Conservation (phyloP, 2,329 filamentous ascomycete species). For the Colletotrichum tropicicola region DNA sequence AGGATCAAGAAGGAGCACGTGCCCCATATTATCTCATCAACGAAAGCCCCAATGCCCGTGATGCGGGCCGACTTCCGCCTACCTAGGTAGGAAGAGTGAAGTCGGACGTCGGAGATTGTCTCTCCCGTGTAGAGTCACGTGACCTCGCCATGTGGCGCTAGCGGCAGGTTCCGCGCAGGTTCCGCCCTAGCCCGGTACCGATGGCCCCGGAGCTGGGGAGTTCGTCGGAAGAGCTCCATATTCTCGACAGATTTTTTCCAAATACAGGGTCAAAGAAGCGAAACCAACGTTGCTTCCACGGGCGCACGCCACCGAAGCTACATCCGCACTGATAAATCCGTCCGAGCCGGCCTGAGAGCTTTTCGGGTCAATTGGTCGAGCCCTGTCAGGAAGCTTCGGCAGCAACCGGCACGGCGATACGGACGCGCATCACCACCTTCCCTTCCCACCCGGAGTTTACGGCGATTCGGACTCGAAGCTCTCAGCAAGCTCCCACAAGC, state of each 20-base stretch:
- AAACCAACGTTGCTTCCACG: background rate
- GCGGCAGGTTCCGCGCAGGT: slow-evolving; percentile 14
- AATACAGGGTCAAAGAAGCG: background rate
- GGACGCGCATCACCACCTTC: background rate
- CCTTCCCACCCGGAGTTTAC: slow-evolving; percentile 14
- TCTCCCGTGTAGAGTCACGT: slow-evolving; percentile 3
- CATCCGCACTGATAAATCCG: background rate
- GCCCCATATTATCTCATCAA: background rate
- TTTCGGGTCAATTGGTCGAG: background rate
- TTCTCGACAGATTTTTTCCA: slow-evolving; percentile 22
- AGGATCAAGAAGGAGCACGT: background rate
- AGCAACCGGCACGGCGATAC: background rate
- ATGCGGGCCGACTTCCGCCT: background rate
- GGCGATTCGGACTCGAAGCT: slow-evolving; percentile 22
- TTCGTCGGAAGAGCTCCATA: slow-evolving; percentile 25
- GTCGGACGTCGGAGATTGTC: slow-evolving; percentile 6
- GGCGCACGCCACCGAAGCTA: slow-evolving; percentile 18
- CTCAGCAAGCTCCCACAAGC: slow-evolving; percentile 5
- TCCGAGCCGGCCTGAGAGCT: background rate
- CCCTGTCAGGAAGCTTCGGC: background rate
- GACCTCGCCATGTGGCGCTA: background rate
- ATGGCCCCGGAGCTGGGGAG: slow-evolving; percentile 1
- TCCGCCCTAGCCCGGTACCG: background rate
- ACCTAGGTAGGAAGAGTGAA: background rate
- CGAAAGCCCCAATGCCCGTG: background rate